Percentiles rank a stretch among this genome's conserved stretches.
Conservation (phyloP, 1,284 basidiomycete genomes). For the Naganishia sp. region DNA sequence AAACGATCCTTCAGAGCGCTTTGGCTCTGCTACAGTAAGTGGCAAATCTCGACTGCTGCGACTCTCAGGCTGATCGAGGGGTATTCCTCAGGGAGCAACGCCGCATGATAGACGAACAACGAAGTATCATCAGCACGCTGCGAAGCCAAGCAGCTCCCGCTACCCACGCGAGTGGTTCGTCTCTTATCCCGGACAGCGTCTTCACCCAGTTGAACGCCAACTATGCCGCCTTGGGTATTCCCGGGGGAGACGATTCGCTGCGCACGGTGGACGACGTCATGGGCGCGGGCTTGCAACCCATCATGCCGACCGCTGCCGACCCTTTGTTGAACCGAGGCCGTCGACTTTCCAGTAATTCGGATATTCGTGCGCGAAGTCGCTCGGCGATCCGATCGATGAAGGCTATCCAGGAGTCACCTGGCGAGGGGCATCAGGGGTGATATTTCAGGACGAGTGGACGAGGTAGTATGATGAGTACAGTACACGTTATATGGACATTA, state of each 20-base stretch:
- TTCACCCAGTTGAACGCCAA: constrained; percentile 18
- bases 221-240: constrained; percentile 17
- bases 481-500: no score
- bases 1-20: constrained; percentile 24
- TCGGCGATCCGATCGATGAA: constrained; percentile 18
- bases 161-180: not conserved
- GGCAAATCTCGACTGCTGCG: no score
- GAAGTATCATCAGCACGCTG: constrained; percentile 23
- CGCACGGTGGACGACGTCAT: constrained; percentile 16
- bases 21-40: constrained; percentile 13
- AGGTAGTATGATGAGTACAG: not conserved
- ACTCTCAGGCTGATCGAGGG: not conserved
- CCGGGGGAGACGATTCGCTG: constrained; percentile 14
- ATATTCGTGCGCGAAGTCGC: constrained; percentile 23
- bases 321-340: constrained; percentile 23
- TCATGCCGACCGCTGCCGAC: constrained; percentile 2
- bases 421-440: constrained; percentile 19
- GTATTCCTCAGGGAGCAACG: constrained; percentile 10
- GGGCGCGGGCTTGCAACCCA: not conserved
- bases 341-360: constrained; percentile 22
- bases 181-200: constrained; percentile 23
- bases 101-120: constrained; percentile 24
- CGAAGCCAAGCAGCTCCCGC: constrained; percentile 7
- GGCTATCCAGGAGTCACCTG: constrained; percentile 23
- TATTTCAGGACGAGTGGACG: not conserved